phyloP scores from a whole-genome alignment of 441 rosid species.

The Populus hybrid region DNA sequence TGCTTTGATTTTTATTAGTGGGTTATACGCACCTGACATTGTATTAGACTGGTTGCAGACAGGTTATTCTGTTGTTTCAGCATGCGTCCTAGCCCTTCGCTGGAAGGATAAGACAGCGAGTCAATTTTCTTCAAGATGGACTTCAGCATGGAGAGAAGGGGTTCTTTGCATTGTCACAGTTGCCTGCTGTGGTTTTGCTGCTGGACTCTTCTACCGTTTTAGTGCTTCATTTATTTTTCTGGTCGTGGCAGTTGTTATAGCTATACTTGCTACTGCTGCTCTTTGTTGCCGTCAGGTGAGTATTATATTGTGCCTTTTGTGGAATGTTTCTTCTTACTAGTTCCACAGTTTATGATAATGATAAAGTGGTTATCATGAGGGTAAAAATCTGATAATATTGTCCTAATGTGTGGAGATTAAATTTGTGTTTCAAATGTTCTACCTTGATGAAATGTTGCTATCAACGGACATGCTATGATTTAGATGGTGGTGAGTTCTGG shows the following conservation, averaged over 20 bases:
- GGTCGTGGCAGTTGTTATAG: slow-evolving; percentile 43
- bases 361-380: neutral
- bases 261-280: slow-evolving; percentile 50
- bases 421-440: neutral
- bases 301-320: neutral
- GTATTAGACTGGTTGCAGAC: slow-evolving; percentile 57
- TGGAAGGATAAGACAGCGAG: slow-evolving; percentile 60
- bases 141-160: slow-evolving; percentile 72
- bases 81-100: slow-evolving; percentile 80
- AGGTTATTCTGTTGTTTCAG: slow-evolving; percentile 96
- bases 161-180: slow-evolving; percentile 65
- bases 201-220: slow-evolving; percentile 66
- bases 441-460: neutral
- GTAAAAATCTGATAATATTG: neutral
- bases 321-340: neutral
- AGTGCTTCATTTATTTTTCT: slow-evolving; percentile 49
- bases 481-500: neutral
- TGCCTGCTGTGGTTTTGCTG: slow-evolving; percentile 72
- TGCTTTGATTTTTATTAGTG: slow-evolving; percentile 8
- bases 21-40: slow-evolving; percentile 13
- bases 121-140: slow-evolving; percentile 47
- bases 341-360: neutral
- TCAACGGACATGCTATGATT: neutral
- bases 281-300: slow-evolving; percentile 66
- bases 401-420: neutral